A percentile compares a stretch with the other conserved stretches of the same genome.
Evolutionary conservation across 2,329 filamentous ascomycete species (phyloP).

Genomic region (Diplocarpon mali): DNA sequence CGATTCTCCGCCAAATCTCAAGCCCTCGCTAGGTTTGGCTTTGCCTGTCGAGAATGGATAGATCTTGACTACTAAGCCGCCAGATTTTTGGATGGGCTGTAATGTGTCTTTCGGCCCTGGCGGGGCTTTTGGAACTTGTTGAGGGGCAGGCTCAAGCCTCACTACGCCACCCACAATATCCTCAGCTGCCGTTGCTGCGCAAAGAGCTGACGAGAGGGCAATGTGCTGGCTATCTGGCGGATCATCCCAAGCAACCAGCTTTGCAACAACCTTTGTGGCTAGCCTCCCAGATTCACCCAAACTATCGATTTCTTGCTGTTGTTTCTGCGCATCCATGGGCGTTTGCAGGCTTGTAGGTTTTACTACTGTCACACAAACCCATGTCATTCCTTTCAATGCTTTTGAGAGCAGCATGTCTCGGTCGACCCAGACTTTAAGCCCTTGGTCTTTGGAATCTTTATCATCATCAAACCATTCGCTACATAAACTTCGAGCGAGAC

Average conservation of each 20-base stretch:
- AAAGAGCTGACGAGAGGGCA: slow-evolving; percentile 69
- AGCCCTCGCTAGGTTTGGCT: slow-evolving; percentile 47
- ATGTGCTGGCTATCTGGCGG: slow-evolving; percentile 72
- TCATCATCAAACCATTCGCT: slow-evolving; percentile 64
- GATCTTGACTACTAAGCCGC: slow-evolving; percentile 53
- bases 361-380: slow-evolving; percentile 75
- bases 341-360: slow-evolving; percentile 67
- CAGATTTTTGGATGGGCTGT: slow-evolving; percentile 46
- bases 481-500: slow-evolving; percentile 59
- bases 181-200: slow-evolving; percentile 57
- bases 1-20: slow-evolving; percentile 82
- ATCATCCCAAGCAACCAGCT: slow-evolving; percentile 70
- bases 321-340: slow-evolving; percentile 56
- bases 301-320: slow-evolving; percentile 56
- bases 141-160: slow-evolving; percentile 72
- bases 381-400: slow-evolving; percentile 64
- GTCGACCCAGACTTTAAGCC: slow-evolving; percentile 75
- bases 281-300: slow-evolving; percentile 44
- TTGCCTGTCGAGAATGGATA: slow-evolving; percentile 60
- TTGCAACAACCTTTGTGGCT: slow-evolving; percentile 62
- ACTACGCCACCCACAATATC: slow-evolving; percentile 77
- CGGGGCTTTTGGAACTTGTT: slow-evolving; percentile 18
- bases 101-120: slow-evolving; percentile 31
- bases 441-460: slow-evolving; percentile 40
- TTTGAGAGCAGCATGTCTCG: slow-evolving; percentile 61